phyloP scores from a whole-genome alignment of 2,329 filamentous ascomycete species.

The Beauveria sp. region DNA sequence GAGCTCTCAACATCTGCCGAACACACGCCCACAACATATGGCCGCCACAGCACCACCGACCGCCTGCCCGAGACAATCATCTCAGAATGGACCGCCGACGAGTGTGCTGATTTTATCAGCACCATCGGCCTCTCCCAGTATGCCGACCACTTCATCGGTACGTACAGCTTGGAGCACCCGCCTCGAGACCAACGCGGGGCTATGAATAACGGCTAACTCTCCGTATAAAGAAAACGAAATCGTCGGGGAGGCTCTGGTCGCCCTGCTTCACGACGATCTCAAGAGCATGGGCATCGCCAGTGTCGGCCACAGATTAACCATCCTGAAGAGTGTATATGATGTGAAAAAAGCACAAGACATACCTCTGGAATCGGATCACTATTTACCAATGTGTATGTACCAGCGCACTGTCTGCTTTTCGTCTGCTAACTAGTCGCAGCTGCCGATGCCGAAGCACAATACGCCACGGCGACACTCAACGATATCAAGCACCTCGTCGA shows the following conservation, averaged over 20 bases:
- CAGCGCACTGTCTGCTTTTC: background rate
- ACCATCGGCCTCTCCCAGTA: constrained; percentile 77
- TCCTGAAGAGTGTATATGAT: constrained; percentile 93
- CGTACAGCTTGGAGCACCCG: constrained; percentile 25
- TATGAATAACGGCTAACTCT: background rate
- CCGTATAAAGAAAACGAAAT: constrained; percentile 73
- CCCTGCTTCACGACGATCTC: constrained; percentile 83
- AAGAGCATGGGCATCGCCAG: constrained; percentile 92
- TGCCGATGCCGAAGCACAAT: constrained; percentile 79
- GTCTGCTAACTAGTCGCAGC: constrained; percentile 42
- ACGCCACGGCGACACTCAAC: constrained; percentile 81
- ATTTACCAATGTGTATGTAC: constrained; percentile 76
- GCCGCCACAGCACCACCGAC: constrained; percentile 57
- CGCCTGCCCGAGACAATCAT: constrained; percentile 67
- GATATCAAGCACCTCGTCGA: constrained; percentile 89
- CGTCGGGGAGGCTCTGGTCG: constrained; percentile 82
- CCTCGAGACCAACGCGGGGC: background rate
- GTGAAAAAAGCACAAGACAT: constrained; percentile 92
- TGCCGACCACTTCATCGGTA: constrained; percentile 75
- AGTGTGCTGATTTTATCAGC: constrained; percentile 83
- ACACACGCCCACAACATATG: constrained; percentile 74
- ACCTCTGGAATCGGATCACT: constrained; percentile 85
- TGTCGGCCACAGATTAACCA: constrained; percentile 88
- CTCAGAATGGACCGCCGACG: constrained; percentile 73
- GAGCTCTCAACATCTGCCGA: constrained; percentile 62